Percentiles rank a stretch among this genome's conserved stretches.
These are phyloP conservation scores for Elaphomyces granulatus DNA, from an alignment of 495 filamentous ascomycete species.

Conservation along the genomic window DNA sequence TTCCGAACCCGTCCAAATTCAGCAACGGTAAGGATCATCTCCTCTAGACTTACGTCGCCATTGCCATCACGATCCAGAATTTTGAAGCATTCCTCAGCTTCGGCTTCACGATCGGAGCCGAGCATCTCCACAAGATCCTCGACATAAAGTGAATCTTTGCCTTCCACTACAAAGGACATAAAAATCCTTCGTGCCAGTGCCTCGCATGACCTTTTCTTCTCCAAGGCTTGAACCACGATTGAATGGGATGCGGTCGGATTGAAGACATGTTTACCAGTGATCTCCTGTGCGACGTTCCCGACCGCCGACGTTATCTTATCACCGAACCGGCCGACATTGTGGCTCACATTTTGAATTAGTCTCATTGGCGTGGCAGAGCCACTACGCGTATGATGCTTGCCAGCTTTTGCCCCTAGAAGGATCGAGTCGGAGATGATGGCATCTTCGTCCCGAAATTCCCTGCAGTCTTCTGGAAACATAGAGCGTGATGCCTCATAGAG, in stretches of 20 bases:
- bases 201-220: constrained; percentile 67
- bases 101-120: constrained; percentile 49
- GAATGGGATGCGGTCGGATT: constrained; percentile 81
- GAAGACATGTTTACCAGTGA: constrained; percentile 89
- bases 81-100: constrained; percentile 71
- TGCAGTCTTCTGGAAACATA: constrained; percentile 83
- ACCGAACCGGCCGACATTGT: constrained; percentile 66
- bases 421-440: constrained; percentile 76
- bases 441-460: constrained; percentile 83
- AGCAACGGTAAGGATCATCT: constrained; percentile 80
- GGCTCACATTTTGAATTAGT: constrained; percentile 45
- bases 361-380: constrained; percentile 61
- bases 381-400: constrained; percentile 22
- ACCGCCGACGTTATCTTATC: constrained; percentile 86
- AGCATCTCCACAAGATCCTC: constrained; percentile 85
- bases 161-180: constrained; percentile 97
- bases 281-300: constrained; percentile 86
- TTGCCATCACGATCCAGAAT: constrained; percentile 77
- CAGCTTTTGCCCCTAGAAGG: constrained; percentile 23
- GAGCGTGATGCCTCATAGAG: constrained; percentile 80
- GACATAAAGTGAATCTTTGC: constrained; percentile 56
- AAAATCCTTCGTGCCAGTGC: constrained; percentile 83
- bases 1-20: constrained; percentile 73
- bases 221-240: constrained; percentile 74
- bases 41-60: constrained; percentile 84